Evolutionary conservation across 345 rosid species (phyloP).

Genomic region (Populus pruinosa): DNA sequence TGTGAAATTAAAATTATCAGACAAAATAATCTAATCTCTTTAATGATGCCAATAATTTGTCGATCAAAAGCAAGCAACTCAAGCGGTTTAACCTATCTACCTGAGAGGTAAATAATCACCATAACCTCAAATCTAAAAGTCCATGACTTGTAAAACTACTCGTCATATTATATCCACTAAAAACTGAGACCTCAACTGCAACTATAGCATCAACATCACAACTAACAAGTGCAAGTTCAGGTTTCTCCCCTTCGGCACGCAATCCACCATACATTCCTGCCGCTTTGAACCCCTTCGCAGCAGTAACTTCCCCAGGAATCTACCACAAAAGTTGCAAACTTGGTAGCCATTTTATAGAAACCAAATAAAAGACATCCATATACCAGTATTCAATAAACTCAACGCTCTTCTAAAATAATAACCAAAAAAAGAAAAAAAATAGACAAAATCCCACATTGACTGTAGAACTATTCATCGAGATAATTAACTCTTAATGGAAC

Average conservation of each 20-base stretch:
- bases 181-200: slow-evolving; percentile 49
- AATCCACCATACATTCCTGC: slow-evolving; percentile 80
- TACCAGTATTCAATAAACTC: not conserved
- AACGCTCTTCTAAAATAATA: not conserved
- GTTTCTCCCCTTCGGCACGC: slow-evolving; percentile 81
- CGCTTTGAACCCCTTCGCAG: slow-evolving; percentile 87
- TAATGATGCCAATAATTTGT: not conserved
- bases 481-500: not conserved
- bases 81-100: not conserved
- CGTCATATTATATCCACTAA: not conserved
- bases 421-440: not conserved
- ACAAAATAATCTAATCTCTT: not conserved
- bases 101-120: not conserved
- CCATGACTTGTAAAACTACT: not conserved
- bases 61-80: not conserved
- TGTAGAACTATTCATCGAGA: not conserved
- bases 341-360: not conserved
- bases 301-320: slow-evolving; percentile 92
- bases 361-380: not conserved
- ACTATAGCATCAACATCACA: slow-evolving; percentile 81
- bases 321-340: slow-evolving; percentile 14
- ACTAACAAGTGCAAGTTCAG: slow-evolving; percentile 81
- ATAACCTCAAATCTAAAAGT: not conserved
- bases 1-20: not conserved
- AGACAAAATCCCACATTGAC: not conserved